Conservation (phyloP, 2,329 filamentous ascomycete genomes). For the Leptosphaerulina australis region DNA sequence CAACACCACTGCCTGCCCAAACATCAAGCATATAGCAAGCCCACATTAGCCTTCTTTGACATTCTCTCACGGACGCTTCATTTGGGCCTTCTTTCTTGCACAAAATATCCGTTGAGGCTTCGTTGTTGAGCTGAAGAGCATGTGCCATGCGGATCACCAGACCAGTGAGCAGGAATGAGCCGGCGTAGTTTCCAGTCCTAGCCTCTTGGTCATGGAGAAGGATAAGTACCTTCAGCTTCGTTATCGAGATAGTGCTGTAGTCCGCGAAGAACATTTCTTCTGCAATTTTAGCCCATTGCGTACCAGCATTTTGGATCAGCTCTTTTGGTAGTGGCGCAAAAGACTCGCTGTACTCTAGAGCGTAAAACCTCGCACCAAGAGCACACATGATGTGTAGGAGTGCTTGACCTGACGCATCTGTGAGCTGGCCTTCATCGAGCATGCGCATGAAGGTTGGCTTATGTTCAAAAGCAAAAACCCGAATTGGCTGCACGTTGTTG, state of each 20-base stretch:
- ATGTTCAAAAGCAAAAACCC: conserved; percentile 40
- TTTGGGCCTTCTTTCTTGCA: conserved; percentile 38
- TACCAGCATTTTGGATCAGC: conserved; percentile 39
- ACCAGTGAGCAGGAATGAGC: conserved; percentile 41
- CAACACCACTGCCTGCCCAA: conserved; percentile 44
- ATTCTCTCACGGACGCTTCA: conserved; percentile 39
- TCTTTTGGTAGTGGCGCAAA: conserved; percentile 35
- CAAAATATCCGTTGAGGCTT: conserved; percentile 34
- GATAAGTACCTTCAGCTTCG: conserved; percentile 39
- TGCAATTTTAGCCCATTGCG: conserved; percentile 42
- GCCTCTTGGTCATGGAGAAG: conserved; percentile 43
- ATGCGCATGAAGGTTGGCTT: conserved; percentile 44
- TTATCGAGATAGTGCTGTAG: conserved; percentile 42
- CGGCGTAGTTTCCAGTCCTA: conserved; percentile 40
- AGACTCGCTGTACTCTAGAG: conserved; percentile 39
- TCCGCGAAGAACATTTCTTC: conserved; percentile 44
- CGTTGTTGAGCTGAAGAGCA: conserved; percentile 42
- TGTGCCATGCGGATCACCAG: conserved; percentile 43
- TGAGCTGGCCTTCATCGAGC: conserved; percentile 41
- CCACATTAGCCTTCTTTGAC: conserved; percentile 43
- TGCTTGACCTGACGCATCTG: conserved; percentile 37
- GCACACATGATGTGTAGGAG: conserved; percentile 44
- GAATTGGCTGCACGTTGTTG: conserved; percentile 39
- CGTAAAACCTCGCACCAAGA: conserved; percentile 38
- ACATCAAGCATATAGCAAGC: conserved; percentile 46